Conservation (phyloP, 805 yeast genomes). For the Hanseniaspora thailandica region DNA sequence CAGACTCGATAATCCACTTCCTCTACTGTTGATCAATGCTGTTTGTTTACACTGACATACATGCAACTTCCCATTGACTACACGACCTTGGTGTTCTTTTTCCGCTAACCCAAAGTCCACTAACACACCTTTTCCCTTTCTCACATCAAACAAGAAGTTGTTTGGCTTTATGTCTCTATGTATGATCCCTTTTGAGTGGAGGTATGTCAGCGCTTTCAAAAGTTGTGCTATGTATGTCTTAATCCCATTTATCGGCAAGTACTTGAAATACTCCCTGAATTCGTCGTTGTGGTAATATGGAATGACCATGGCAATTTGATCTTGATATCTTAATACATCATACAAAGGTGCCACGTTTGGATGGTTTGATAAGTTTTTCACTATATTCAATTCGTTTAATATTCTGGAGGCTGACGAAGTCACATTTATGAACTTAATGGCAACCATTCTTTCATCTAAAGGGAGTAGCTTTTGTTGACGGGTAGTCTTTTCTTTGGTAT, state of each 20-base stretch:
- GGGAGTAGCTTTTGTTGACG: constrained; percentile 22
- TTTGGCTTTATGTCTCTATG: constrained; percentile 90
- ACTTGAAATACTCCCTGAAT: constrained; percentile 75
- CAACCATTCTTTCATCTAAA: constrained; percentile 39
- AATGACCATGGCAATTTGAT: constrained; percentile 84
- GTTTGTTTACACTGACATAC: constrained; percentile 19
- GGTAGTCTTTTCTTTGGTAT: constrained; percentile 19
- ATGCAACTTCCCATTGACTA: constrained; percentile 20
- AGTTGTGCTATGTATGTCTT: constrained; percentile 70
- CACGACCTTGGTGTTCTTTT: constrained; percentile 27
- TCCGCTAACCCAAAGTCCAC: constrained; percentile 94
- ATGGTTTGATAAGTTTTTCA: constrained; percentile 57
- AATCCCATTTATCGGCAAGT: constrained; percentile 67
- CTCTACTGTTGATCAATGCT: background rate
- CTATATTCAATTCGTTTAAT: constrained; percentile 69
- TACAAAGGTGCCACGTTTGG: constrained; percentile 75
- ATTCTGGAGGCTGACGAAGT: constrained; percentile 91
- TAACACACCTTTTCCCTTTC: constrained; percentile 65
- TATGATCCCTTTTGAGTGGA: constrained; percentile 65
- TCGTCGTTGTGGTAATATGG: constrained; percentile 88
- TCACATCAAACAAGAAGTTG: constrained; percentile 53
- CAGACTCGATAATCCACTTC: background rate
- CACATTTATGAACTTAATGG: constrained; percentile 84
- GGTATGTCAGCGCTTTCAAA: constrained; percentile 53
- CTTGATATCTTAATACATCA: constrained; percentile 76